A percentile compares a stretch with the other conserved stretches of the same genome.
Conservation (phyloP, 2,329 filamentous ascomycete species). For the Epichloe uncinata region DNA sequence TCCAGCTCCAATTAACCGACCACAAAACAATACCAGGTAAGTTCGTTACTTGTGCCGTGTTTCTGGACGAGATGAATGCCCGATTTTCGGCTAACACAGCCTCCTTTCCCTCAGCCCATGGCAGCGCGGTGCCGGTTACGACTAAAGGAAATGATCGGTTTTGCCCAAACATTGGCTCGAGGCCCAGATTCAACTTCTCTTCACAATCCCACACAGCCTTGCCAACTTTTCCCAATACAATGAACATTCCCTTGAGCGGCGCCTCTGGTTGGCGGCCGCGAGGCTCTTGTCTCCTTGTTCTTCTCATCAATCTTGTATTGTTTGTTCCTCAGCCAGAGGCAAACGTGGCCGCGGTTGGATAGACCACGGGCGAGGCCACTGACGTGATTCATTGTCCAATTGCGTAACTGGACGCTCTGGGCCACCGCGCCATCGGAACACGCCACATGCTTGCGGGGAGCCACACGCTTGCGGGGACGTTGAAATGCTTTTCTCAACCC, state of each 20-base stretch:
- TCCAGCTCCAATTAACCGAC: slow-evolving; percentile 19
- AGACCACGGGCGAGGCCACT: background rate
- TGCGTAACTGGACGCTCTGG: background rate
- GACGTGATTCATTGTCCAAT: background rate
- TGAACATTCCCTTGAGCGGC: background rate
- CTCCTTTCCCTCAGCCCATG: slow-evolving; percentile 22
- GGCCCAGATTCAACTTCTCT: too few relatives aligned
- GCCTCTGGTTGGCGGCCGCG: background rate
- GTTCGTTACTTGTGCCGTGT: background rate
- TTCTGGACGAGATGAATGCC: too few relatives aligned
- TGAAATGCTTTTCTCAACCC: background rate
- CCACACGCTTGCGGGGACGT: background rate
- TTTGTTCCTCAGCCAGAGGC: background rate
- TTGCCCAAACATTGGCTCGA: background rate
- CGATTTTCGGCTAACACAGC: slow-evolving; percentile 7
- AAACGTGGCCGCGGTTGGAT: background rate
- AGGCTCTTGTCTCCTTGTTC: background rate
- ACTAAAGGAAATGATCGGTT: slow-evolving; percentile 13
- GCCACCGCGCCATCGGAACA: background rate
- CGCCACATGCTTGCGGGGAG: too few relatives aligned
- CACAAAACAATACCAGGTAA: slow-evolving; percentile 28
- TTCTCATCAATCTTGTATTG: too few relatives aligned
- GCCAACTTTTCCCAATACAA: background rate
- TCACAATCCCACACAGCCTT: background rate
- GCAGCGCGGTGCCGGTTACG: slow-evolving; percentile 33